Conservation (phyloP, 257 asterid genomes). For the Euphrasia confusa region DNA sequence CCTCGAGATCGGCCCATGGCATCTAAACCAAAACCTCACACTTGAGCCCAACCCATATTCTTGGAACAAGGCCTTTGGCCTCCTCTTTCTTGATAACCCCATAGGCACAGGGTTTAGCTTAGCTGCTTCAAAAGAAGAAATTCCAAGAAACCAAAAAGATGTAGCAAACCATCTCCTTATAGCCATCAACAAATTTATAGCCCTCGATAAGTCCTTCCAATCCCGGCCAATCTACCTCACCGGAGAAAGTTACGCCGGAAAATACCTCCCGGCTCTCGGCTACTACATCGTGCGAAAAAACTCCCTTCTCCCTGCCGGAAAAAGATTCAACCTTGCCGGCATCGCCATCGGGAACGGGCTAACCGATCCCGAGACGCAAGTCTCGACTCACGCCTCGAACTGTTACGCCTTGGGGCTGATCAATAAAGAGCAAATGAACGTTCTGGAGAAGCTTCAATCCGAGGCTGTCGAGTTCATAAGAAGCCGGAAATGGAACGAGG, state of each 20-base stretch:
- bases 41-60: conserved; percentile 48
- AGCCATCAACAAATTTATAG: conserved; percentile 52
- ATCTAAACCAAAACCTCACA: conserved; percentile 33
- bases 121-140: conserved; percentile 59
- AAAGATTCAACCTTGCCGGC: conserved; percentile 51
- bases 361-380: conserved; percentile 79
- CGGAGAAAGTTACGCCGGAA: conserved; percentile 88
- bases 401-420: conserved; percentile 53
- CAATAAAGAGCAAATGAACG: conserved; percentile 48
- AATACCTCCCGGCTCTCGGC: conserved; percentile 73
- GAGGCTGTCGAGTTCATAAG: conserved; percentile 29
- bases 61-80: conserved; percentile 68
- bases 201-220: conserved; percentile 42
- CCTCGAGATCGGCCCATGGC: conserved; percentile 74
- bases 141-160: conserved; percentile 66
- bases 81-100: conserved; percentile 75
- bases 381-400: conserved; percentile 48
- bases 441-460: conserved; percentile 48
- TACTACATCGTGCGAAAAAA: conserved; percentile 47
- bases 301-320: conserved; percentile 28
- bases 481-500: conserved; percentile 55
- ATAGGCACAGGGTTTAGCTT: conserved; percentile 82
- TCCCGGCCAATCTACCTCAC: conserved; percentile 58
- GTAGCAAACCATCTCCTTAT: conserved; percentile 55
- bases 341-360: conserved; percentile 81